phyloP scores from a whole-genome alignment of 768 basidiomycete genomes.

The Lactarius sp. region DNA sequence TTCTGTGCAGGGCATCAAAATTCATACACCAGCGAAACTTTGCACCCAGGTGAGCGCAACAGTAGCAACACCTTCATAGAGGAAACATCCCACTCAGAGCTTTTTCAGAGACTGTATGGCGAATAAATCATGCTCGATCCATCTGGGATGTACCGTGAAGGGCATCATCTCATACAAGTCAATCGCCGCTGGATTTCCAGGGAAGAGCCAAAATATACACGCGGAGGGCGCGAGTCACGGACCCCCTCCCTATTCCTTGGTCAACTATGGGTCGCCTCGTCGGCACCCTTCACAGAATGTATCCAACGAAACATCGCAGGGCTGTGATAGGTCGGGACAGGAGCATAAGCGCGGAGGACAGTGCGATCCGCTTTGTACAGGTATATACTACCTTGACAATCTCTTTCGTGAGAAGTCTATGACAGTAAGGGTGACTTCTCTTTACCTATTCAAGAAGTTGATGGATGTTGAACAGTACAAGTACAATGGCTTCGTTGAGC shows the following conservation, averaged over 20 bases:
- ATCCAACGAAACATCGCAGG: neutral
- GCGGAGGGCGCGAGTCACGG: neutral
- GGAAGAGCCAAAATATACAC: neutral
- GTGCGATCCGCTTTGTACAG: neutral
- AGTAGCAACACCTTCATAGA: neutral
- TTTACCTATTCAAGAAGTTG: no score
- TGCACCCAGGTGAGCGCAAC: neutral
- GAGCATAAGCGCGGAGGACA: neutral
- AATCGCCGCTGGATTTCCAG: neutral
- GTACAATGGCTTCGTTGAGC: slow-evolving; percentile 18
- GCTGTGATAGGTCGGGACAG: neutral
- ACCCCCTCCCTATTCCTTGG: neutral
- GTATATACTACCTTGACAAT: neutral
- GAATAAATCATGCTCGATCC: neutral
- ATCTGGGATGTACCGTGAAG: neutral
- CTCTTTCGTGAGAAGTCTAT: neutral
- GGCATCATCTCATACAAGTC: neutral
- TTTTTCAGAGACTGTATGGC: neutral
- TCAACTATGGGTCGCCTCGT: neutral
- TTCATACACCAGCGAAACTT: neutral
- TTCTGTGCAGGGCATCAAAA: neutral
- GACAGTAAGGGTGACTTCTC: neutral
- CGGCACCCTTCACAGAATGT: neutral
- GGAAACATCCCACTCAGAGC: neutral
- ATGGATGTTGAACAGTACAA: slow-evolving; percentile 11